Evolutionary conservation across 1,284 basidiomycete species (phyloP).

Genomic region (Xanthoconium separans): DNA sequence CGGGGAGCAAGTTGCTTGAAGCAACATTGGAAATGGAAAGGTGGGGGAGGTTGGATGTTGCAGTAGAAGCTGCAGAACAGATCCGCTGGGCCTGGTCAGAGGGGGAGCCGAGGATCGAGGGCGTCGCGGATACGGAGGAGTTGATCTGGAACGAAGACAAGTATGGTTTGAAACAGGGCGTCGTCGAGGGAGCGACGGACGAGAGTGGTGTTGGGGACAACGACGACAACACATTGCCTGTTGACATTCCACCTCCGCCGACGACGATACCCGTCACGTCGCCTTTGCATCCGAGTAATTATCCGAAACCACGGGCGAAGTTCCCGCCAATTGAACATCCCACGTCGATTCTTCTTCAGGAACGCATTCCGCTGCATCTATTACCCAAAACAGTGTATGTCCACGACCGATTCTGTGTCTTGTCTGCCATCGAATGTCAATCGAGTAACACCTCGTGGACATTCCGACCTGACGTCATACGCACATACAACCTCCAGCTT

Average conservation of each 20-base stretch:
- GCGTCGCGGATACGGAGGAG: constrained; percentile 29
- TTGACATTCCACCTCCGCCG: neutral
- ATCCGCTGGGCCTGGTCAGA: constrained; percentile 40
- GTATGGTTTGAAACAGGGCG: too few relatives aligned
- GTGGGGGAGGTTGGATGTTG: constrained; percentile 35
- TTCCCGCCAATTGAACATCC: constrained; percentile 26
- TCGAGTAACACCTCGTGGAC: constrained; percentile 15
- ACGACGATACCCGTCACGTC: constrained; percentile 13
- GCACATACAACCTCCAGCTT: constrained; percentile 15
- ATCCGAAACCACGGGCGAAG: constrained; percentile 37
- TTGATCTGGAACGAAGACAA: constrained; percentile 17
- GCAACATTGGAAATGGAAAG: constrained; percentile 26
- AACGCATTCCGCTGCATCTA: constrained; percentile 32
- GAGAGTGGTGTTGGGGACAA: neutral
- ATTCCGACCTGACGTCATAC: constrained; percentile 19
- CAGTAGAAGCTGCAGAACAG: constrained; percentile 22
- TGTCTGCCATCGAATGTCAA: neutral
- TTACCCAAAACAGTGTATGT: constrained; percentile 35
- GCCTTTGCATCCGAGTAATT: constrained; percentile 30
- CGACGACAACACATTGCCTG: neutral
- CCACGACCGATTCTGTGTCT: constrained; percentile 27
- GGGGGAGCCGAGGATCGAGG: constrained; percentile 33
- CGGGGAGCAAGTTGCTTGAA: constrained; percentile 38
- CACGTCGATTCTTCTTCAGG: constrained; percentile 26
- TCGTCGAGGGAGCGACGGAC: too few relatives aligned